Conservation (phyloP, 768 basidiomycete genomes). For the Suillus luteus region DNA sequence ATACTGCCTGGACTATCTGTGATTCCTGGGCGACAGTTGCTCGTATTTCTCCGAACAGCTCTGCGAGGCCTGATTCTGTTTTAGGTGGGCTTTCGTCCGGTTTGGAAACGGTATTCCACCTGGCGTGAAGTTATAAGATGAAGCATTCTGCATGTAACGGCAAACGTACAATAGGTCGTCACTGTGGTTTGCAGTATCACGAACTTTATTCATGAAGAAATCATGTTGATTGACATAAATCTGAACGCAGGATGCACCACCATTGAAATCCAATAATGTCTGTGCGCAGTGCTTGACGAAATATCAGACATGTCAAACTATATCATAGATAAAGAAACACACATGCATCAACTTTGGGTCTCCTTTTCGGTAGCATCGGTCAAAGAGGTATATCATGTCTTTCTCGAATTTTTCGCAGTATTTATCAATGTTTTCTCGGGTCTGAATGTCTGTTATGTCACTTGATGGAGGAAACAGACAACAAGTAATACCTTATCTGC, state of each 20-base stretch:
- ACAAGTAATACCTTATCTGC: constrained; percentile 65
- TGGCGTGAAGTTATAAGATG: constrained; percentile 31
- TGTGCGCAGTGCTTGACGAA: constrained; percentile 87
- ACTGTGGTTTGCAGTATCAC: constrained; percentile 56
- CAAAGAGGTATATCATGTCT: constrained; percentile 95
- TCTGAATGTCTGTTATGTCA: constrained; percentile 43
- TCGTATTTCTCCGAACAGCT: constrained; percentile 85
- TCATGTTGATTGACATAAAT: constrained; percentile 99
- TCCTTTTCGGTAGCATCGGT: constrained; percentile 92
- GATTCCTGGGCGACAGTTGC: constrained; percentile 92
- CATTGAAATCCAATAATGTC: constrained; percentile 96
- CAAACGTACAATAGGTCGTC: constrained; percentile 57
- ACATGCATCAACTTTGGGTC: constrained; percentile 99
- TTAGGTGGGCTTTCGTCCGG: constrained; percentile 78
- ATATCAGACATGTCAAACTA: constrained; percentile 14
- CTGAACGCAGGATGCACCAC: constrained; percentile 94
- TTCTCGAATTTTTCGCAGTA: constrained; percentile 99
- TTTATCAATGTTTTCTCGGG: constrained; percentile 89
- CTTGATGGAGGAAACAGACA: background rate
- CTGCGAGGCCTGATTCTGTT: constrained; percentile 74
- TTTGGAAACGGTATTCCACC: constrained; percentile 82
- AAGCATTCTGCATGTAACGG: background rate
- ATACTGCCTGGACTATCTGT: constrained; percentile 98
- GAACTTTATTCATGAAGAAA: constrained; percentile 95
- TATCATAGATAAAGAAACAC: constrained; percentile 27